phyloP scores from a whole-genome alignment of 2,329 filamentous ascomycete genomes.

The Sporothrix protearum region DNA sequence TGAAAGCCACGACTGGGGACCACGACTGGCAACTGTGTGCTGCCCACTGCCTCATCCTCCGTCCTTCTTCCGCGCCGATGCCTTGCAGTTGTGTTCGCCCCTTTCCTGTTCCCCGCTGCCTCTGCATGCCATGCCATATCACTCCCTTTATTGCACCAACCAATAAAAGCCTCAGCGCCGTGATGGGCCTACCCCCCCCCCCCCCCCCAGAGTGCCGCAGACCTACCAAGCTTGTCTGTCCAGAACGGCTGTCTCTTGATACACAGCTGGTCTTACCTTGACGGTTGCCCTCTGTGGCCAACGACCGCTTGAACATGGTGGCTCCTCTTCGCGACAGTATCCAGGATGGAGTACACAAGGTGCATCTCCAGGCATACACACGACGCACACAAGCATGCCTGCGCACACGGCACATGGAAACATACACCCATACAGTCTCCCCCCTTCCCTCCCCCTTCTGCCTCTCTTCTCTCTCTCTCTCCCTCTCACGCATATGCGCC shows the following conservation, averaged over 20 bases:
- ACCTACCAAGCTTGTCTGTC: background rate
- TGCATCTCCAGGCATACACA: background rate
- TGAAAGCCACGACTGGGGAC: background rate
- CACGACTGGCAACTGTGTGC: background rate
- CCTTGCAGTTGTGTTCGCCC: background rate
- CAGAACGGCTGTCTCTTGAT: background rate
- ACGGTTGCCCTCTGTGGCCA: background rate
- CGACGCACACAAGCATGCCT: slow-evolving; percentile 3
- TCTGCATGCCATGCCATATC: background rate
- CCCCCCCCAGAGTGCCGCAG: background rate
- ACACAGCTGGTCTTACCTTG: background rate
- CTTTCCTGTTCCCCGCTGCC: background rate
- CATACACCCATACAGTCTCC: background rate
- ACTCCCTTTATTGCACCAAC: background rate
- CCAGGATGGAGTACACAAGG: background rate
- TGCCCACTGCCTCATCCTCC: background rate
- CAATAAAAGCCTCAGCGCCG: background rate
- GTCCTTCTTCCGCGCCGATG: background rate
- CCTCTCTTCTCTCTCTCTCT: background rate
- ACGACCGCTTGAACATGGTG: background rate
- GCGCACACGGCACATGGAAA: background rate
- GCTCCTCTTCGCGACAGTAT: background rate
- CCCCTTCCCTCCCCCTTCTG: too few species aligned
- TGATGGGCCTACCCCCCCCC: background rate
- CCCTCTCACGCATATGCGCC: background rate